These are phyloP conservation scores for Bipolaris victoriae DNA, from an alignment of 2,329 filamentous ascomycete genomes.

Conservation along the genomic window DNA sequence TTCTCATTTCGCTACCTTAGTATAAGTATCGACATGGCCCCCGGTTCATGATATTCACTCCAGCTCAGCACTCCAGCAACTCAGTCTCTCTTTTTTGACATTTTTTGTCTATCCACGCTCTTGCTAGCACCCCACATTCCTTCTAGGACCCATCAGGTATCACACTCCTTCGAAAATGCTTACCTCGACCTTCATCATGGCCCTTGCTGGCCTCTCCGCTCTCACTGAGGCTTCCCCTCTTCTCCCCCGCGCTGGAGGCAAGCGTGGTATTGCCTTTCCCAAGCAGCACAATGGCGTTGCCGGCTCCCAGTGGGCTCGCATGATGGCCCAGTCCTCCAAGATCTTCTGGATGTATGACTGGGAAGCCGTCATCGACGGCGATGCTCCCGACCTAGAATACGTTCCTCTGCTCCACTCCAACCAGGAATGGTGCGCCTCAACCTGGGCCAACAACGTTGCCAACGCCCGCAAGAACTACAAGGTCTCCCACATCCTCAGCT, in stretches of 20 bases:
- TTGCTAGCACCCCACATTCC: conserved; percentile 24
- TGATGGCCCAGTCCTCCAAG: conserved; percentile 34
- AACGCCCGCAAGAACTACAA: conserved; percentile 38
- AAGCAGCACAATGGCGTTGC: conserved; percentile 32
- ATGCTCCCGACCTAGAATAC: conserved; percentile 59
- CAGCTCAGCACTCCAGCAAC: conserved; percentile 4
- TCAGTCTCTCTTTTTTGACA: conserved; percentile 19
- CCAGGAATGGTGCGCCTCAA: conserved; percentile 33
- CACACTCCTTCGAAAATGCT: conserved; percentile 26
- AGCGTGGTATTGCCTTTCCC: conserved; percentile 42
- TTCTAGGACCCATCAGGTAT: conserved; percentile 13
- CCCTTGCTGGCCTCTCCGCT: conserved; percentile 39
- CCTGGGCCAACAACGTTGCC: conserved; percentile 38
- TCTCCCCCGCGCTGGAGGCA: conserved; percentile 30
- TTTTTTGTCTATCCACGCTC: conserved; percentile 11
- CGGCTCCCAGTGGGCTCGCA: conserved; percentile 30
- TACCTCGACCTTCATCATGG: conserved; percentile 32
- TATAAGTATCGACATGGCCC: conserved; percentile 20
- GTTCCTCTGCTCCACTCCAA: conserved; percentile 61
- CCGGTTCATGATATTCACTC: background rate
- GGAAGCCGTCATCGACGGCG: conserved; percentile 55
- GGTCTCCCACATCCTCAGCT: conserved; percentile 41
- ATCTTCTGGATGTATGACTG: conserved; percentile 73
- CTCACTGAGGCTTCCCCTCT: conserved; percentile 38
- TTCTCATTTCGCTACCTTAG: conserved; percentile 12